Base-by-base conservation (phyloP, 345 rosid genomes). In the Mercurialis annua region DNA sequence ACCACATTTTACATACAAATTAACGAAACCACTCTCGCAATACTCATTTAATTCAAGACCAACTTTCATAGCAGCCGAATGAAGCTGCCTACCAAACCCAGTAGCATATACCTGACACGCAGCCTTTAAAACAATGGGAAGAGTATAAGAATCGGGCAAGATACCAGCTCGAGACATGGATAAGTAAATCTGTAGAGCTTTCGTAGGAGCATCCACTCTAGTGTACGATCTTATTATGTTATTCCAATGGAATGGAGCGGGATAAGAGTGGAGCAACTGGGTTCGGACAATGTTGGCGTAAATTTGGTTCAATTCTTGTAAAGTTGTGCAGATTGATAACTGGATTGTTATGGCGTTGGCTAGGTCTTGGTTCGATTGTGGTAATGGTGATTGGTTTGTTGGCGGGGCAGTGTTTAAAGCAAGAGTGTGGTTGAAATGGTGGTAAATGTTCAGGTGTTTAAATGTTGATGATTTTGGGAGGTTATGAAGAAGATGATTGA, bases 11-110 rank as follows among this genome's bases (percentile, higher is more conserved):
- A 75, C 34, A 11, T 92, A 90, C 58, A 90, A 29, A 0, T 73
- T 71, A 0, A 92, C 81, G 16, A 92, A 82, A 59, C 94, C 97
- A 66, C 89, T 92, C 80, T 92, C 94, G 11, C 96, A 90, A 52
- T 73, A 88, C 82, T 87, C 86, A 31, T 90, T 78, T 29, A 70
- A 60, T 18, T 70, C 83, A 0, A 92, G 78, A 3, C 93, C 90
- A 10, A 83, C 21, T 79, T 58, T 86, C 21, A 79, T 26, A 4
- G 96, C 87, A 2, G 80, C 71, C 54, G 86, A 82, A 49, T 88
- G 97, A 65, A 92, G 29, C 81, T 88, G 92, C 71, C 68, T 71
- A 10, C 93, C 96, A 52, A 80, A 6, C 44, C 38, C 36, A 40
- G 83, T 16, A 31, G 74, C 79, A 18, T 80, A 85, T 55, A 60